phyloP scores from a whole-genome alignment of 1,284 basidiomycete species.

The Lentinula novae-zelandiae region DNA sequence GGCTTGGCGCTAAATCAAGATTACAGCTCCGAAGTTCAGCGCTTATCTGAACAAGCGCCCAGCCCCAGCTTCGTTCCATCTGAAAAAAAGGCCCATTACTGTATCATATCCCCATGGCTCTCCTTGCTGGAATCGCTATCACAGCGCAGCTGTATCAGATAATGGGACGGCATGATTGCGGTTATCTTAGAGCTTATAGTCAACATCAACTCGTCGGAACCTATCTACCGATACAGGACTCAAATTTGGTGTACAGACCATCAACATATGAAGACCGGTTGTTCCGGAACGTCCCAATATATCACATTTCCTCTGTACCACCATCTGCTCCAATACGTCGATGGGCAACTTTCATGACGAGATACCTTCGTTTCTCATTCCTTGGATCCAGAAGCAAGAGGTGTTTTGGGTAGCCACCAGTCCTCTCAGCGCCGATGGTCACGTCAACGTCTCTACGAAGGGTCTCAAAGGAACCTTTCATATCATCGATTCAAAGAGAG shows the following conservation, averaged over 20 bases:
- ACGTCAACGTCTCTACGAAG: slow-evolving; percentile 56
- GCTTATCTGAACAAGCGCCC: too few species aligned
- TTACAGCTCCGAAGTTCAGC: too few species aligned
- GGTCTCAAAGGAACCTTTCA: slow-evolving; percentile 46
- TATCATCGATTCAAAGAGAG: slow-evolving; percentile 39
- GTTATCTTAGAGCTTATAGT: neutral
- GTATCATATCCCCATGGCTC: too few species aligned
- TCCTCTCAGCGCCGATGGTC: slow-evolving; percentile 42
- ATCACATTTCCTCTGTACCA: neutral
- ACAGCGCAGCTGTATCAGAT: neutral
- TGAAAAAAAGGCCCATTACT: too few species aligned
- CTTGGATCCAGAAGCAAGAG: slow-evolving; percentile 50
- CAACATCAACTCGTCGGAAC: too few species aligned
- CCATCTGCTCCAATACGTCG: neutral
- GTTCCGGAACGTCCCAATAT: neutral
- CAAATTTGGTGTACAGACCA: too few species aligned
- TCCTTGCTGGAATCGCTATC: too few species aligned
- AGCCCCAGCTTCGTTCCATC: too few species aligned
- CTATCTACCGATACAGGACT: too few species aligned
- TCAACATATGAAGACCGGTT: neutral
- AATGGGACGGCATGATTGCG: neutral
- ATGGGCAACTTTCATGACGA: slow-evolving; percentile 30
- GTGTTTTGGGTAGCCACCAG: slow-evolving; percentile 60
- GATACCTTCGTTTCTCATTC: slow-evolving; percentile 39
- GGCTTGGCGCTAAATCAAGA: too few species aligned